Conservation (phyloP, 2,329 filamentous ascomycete genomes). For the Fonsecaea pedrosoi region DNA sequence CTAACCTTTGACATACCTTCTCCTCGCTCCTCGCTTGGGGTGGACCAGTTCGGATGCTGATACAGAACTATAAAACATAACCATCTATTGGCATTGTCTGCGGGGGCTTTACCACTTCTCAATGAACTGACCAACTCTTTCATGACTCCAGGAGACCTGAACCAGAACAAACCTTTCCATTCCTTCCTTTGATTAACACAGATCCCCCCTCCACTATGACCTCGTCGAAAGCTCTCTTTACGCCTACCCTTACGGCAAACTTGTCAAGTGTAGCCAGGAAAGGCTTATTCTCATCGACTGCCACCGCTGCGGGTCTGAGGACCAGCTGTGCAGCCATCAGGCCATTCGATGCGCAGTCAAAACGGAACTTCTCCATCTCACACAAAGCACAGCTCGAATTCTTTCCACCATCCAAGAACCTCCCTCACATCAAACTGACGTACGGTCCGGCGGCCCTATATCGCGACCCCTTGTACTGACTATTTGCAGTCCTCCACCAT, state of each 20-base stretch:
- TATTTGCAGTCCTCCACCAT: conserved; percentile 47
- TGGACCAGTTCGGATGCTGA: conserved; percentile 1
- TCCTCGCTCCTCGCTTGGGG: background rate
- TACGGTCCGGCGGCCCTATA: conserved; percentile 11
- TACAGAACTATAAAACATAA: conserved; percentile 10
- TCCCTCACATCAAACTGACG: conserved; percentile 49
- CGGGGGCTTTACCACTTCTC: background rate
- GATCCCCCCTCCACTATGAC: conserved; percentile 30
- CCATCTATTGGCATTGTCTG: background rate
- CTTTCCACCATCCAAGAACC: conserved; percentile 67
- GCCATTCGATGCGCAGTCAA: conserved; percentile 29
- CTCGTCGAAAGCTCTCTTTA: conserved; percentile 32
- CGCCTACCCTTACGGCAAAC: conserved; percentile 30
- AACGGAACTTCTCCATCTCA: conserved; percentile 49
- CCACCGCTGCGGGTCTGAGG: conserved; percentile 40
- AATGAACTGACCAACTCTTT: conserved; percentile 16
- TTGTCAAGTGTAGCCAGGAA: conserved; percentile 36
- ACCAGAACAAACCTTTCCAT: conserved; percentile 1
- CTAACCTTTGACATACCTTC: conserved; percentile 16
- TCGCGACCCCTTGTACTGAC: conserved; percentile 16
- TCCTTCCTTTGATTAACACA: background rate
- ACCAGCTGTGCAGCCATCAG: conserved; percentile 34
- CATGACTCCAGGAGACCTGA: conserved; percentile 1
- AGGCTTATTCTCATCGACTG: conserved; percentile 27
- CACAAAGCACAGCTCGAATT: conserved; percentile 49